A percentile compares a stretch with the other conserved stretches of the same genome.
phyloP scores from a whole-genome alignment of 2,329 filamentous ascomycete species.

The Tympanopsis confertula region DNA sequence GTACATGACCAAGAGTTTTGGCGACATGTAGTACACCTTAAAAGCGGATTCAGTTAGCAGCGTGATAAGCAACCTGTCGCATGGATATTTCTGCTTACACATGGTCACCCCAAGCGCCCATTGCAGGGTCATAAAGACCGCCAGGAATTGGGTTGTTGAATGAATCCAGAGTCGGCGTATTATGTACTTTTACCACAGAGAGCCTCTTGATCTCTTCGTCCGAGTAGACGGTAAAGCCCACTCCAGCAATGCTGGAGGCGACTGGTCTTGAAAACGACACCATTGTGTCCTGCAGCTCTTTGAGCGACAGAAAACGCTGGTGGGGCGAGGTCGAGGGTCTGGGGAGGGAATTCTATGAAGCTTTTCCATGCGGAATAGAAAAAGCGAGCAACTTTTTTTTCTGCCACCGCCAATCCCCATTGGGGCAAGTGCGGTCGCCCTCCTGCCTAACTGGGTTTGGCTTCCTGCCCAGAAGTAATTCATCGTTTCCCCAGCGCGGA shows the following conservation, averaged over 20 bases:
- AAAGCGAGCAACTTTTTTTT: not conserved
- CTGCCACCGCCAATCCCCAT: not conserved
- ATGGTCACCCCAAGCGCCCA: constrained; percentile 81
- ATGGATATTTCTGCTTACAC: constrained; percentile 41
- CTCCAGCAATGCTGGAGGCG: constrained; percentile 69
- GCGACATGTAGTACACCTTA: constrained; percentile 84
- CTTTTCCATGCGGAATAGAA: not conserved
- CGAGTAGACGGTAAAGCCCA: constrained; percentile 81
- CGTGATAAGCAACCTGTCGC: not conserved
- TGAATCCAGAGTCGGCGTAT: constrained; percentile 86
- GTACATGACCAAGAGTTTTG: constrained; percentile 72
- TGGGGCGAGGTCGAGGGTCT: not conserved
- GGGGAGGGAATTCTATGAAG: not conserved
- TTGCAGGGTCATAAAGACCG: constrained; percentile 81
- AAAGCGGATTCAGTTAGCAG: not conserved
- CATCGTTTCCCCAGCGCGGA: too few species aligned
- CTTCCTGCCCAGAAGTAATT: too few species aligned
- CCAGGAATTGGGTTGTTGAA: constrained; percentile 80
- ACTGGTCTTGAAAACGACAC: constrained; percentile 75
- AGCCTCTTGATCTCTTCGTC: constrained; percentile 73
- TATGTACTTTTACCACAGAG: constrained; percentile 89
- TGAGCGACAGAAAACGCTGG: constrained; percentile 4
- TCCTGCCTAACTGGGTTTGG: too few species aligned
- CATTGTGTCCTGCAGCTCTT: constrained; percentile 8
- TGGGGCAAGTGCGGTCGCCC: too few species aligned